Evolutionary conservation across 2,329 filamentous ascomycete species (phyloP).

Genomic region (Neopestalotiopsis sp.): DNA sequence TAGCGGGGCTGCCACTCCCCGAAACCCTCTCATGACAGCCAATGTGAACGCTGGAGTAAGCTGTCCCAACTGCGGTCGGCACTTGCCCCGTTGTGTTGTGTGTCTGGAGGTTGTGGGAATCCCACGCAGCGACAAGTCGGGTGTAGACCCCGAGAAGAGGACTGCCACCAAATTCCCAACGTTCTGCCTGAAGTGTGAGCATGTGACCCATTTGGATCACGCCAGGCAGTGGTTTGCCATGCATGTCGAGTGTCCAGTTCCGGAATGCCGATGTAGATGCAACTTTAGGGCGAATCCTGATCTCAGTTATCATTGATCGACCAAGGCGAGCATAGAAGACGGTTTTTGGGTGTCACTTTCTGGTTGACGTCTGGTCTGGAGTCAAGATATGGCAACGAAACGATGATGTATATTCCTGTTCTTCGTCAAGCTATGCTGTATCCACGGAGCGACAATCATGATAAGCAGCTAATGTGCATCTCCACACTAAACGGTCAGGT

Average conservation of each 20-base stretch:
- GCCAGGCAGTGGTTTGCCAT: constrained; percentile 69
- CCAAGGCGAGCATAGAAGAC: not conserved
- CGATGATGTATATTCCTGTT: too few species aligned
- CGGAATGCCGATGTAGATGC: constrained; percentile 70
- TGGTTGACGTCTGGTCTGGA: too few species aligned
- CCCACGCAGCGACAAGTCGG: constrained; percentile 63
- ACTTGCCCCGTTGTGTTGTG: constrained; percentile 70
- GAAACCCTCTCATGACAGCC: constrained; percentile 63
- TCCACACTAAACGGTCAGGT: too few species aligned
- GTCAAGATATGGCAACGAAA: too few species aligned
- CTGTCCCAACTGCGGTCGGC: constrained; percentile 70
- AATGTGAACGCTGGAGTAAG: constrained; percentile 65
- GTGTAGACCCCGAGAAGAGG: constrained; percentile 51
- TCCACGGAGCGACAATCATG: too few species aligned
- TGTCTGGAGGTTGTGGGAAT: constrained; percentile 71
- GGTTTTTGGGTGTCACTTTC: too few species aligned
- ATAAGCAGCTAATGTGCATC: too few species aligned
- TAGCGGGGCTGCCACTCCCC: constrained; percentile 22
- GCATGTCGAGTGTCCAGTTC: constrained; percentile 70
- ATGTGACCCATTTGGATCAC: constrained; percentile 71
- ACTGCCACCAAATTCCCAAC: constrained; percentile 67
- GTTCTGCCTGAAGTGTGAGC: constrained; percentile 71
- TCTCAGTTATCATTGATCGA: constrained; percentile 52
- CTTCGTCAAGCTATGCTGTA: too few species aligned
- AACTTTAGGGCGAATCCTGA: constrained; percentile 66